Conservation (phyloP, 179 eudicot genomes). For the Silene noctiflora region DNA sequence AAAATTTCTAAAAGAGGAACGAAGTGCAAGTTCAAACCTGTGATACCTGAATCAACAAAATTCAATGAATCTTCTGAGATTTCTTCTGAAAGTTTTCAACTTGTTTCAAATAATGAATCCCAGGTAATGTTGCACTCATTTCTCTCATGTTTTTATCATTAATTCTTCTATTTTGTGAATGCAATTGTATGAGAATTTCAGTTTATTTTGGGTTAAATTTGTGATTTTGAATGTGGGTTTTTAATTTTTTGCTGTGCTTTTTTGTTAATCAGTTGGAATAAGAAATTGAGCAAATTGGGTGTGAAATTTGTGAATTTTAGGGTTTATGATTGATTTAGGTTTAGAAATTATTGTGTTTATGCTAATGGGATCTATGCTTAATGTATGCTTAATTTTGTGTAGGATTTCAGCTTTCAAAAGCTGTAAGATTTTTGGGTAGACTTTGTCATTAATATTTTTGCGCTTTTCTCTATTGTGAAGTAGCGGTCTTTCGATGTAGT, state of each 20-base stretch:
- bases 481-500: too few relatives aligned
- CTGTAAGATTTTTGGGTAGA: too few relatives aligned
- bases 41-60: background rate
- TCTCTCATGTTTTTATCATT: background rate
- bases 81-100: conserved; percentile 3
- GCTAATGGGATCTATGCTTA: background rate
- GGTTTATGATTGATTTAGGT: conserved; percentile 4
- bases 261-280: background rate
- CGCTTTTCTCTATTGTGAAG: too few relatives aligned
- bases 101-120: background rate
- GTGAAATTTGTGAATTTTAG: background rate
- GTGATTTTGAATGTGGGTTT: background rate
- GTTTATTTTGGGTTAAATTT: background rate
- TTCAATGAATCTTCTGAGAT: background rate
- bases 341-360: background rate
- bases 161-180: background rate
- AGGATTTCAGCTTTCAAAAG: too few relatives aligned
- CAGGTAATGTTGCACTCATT: background rate
- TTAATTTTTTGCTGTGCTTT: background rate
- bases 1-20: background rate
- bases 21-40: background rate
- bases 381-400: too few relatives aligned
- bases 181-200: background rate
- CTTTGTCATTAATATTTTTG: too few relatives aligned
- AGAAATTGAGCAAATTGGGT: background rate